These are phyloP conservation scores for Nannochloropsis granulata DNA, from an alignment of 108 stramenopile genomes.

Conservation along the genomic window DNA sequence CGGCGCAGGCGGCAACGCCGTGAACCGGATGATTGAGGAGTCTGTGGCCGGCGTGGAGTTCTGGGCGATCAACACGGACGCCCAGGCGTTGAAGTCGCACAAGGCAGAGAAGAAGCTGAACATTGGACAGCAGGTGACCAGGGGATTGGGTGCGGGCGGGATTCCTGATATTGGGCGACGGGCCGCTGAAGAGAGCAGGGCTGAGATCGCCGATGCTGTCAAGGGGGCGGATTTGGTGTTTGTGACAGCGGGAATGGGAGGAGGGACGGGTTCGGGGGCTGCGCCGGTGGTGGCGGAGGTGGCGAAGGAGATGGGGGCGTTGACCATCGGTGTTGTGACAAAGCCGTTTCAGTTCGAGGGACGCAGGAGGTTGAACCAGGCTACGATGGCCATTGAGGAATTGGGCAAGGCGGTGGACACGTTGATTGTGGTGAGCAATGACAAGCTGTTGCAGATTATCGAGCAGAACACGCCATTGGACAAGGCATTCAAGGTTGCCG, in stretches of 20 bases:
- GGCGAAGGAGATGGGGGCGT: slow-evolving; percentile 55
- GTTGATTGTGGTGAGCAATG: slow-evolving; percentile 76
- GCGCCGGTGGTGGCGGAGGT: slow-evolving; percentile 62
- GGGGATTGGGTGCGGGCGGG: slow-evolving; percentile 75
- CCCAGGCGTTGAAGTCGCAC: slow-evolving; percentile 55
- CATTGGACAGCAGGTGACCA: slow-evolving; percentile 63
- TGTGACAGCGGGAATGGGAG: slow-evolving; percentile 70
- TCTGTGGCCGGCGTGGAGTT: slow-evolving; percentile 65
- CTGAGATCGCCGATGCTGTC: slow-evolving; percentile 53
- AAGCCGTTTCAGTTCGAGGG: slow-evolving; percentile 86
- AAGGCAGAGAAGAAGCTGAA: slow-evolving; percentile 47
- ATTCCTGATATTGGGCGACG: slow-evolving; percentile 59
- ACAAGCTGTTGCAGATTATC: slow-evolving; percentile 76
- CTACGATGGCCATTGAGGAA: slow-evolving; percentile 47
- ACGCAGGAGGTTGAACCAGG: slow-evolving; percentile 64
- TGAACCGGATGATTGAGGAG: slow-evolving; percentile 59
- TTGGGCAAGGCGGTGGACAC: slow-evolving; percentile 66
- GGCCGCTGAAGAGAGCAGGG: slow-evolving; percentile 62
- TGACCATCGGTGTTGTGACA: slow-evolving; percentile 66
- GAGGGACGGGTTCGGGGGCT: slow-evolving; percentile 70
- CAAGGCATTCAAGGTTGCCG: slow-evolving; percentile 68
- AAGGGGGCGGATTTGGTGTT: slow-evolving; percentile 67
- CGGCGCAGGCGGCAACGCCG: slow-evolving; percentile 57
- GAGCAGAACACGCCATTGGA: slow-evolving; percentile 74
- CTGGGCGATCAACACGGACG: slow-evolving; percentile 77